These are phyloP conservation scores for Verticillium klebahnii DNA, from an alignment of 2,329 filamentous ascomycete genomes.

Conservation along the genomic window DNA sequence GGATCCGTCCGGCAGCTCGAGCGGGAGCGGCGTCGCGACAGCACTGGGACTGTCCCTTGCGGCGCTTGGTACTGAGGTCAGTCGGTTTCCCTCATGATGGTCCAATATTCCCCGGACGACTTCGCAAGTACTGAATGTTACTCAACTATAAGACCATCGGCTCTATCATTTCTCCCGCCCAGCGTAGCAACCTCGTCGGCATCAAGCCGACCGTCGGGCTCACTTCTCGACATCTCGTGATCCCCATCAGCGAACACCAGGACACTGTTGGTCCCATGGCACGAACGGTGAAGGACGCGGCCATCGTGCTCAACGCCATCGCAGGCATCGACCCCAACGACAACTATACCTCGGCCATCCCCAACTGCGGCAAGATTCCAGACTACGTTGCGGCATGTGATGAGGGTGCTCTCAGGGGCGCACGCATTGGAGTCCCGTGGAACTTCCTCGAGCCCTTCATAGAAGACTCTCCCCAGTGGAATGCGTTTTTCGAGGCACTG, in stretches of 20 bases:
- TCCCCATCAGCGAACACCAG: conserved; percentile 64
- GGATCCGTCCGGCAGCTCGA: conserved; percentile 63
- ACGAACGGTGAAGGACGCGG: conserved; percentile 63
- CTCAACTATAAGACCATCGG: conserved; percentile 34
- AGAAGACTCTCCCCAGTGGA: conserved; percentile 46
- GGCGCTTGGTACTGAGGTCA: too few species aligned
- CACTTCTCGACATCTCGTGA: conserved; percentile 56
- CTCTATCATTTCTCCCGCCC: conserved; percentile 67
- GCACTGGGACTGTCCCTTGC: conserved; percentile 39
- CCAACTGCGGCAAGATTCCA: conserved; percentile 39
- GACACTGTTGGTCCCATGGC: conserved; percentile 67
- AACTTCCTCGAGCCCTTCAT: conserved; percentile 63
- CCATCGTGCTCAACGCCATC: conserved; percentile 62
- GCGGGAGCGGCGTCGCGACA: conserved; percentile 64
- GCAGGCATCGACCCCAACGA: conserved; percentile 59
- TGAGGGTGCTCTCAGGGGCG: conserved; percentile 50
- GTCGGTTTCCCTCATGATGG: not conserved
- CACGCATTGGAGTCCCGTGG: conserved; percentile 69
- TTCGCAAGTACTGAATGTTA: not conserved
- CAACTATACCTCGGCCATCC: conserved; percentile 62
- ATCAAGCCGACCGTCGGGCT: conserved; percentile 73
- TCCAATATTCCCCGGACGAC: not conserved
- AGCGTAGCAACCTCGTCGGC: conserved; percentile 64
- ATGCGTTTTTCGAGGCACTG: conserved; percentile 45
- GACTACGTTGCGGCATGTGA: conserved; percentile 19